Base-by-base conservation (phyloP, 2,329 filamentous ascomycete species). In the Tolypocladium album region DNA sequence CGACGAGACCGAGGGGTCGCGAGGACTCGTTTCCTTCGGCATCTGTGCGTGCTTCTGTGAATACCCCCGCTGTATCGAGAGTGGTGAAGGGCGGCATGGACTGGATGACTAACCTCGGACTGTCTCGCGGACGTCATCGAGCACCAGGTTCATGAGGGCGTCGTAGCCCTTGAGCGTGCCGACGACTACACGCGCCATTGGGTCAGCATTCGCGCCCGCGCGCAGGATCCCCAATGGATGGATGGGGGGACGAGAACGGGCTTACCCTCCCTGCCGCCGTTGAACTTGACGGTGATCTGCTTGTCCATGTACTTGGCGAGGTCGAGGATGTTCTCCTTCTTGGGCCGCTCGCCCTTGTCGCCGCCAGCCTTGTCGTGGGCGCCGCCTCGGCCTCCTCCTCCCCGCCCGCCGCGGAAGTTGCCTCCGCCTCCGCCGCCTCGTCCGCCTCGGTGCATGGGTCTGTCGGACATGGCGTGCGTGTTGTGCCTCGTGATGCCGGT, bases 281-380 rank as follows among this genome's bases (percentile, higher is more conserved):
- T 97, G 75, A 99, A 97, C 77, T 97, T 97, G 72, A 99, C 92
- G 12, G 84, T 89, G 67, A 99, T 91, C 71, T 88, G 83, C 83
- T 97, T 96, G 75, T 99, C 92, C 88, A 96, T 92, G 76, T 97
- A 99, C 78, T 96, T 96, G 72, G 82, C 86, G 69, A 99, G 76
- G 71, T 99, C 93, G 59, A 99, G 84, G 69, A 99, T 99, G 74
- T 97, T 97, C 77, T 99, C 94, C 81, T 97, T 97, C 85, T 96
- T 97, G 62, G 92, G 90, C 68, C 88, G 85, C 76, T 95, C 90
- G 66, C 82, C 77, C 63, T 83, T 73, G 56, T 75, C 75, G 58
- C 76, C 74, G 45, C 76, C 74, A 57, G 68, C 68, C 42, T 65
- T 70, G 57, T 67, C 71, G n/a, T 69, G 70, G 43, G 70, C 73